Evolutionary conservation across 176 grass and related monocot species (phyloP).

Genomic region (Aegilops longissima): DNA sequence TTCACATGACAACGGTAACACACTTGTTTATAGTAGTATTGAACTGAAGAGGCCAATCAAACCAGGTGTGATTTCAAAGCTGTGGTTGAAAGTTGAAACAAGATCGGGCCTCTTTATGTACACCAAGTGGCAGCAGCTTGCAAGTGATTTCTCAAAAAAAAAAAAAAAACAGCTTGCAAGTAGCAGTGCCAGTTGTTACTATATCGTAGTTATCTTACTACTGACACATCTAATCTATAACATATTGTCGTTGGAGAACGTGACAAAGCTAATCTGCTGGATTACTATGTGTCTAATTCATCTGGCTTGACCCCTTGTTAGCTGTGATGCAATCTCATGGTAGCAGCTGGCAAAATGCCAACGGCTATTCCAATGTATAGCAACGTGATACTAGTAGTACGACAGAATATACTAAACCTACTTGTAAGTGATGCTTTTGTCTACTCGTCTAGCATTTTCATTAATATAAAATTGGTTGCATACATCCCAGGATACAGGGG

Average conservation of each 20-base stretch:
- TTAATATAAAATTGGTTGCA: too few relatives aligned
- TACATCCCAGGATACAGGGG: not conserved
- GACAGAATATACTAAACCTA: not conserved
- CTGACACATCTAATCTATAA: not conserved
- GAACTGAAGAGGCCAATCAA: not conserved
- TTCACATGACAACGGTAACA: not conserved
- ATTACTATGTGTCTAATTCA: not conserved
- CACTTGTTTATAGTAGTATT: not conserved
- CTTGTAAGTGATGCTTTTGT: not conserved
- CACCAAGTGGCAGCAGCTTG: not conserved
- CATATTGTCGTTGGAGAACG: constrained; percentile 15
- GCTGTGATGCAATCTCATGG: not conserved
- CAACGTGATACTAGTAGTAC: not conserved
- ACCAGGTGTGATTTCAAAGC: constrained; percentile 10
- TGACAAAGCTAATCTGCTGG: not conserved
- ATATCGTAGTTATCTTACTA: not conserved
- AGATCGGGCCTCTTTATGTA: not conserved
- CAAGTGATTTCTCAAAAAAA: not conserved
- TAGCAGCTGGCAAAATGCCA: not conserved
- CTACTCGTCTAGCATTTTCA: not conserved
- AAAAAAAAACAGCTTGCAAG: not conserved
- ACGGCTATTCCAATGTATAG: not conserved
- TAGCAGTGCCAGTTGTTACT: not conserved
- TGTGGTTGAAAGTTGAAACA: not conserved
- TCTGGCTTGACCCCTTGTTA: constrained; percentile 4